These are phyloP conservation scores for Kodamaea sp. DNA, from an alignment of 1,139 yeast genomes.

Conservation along the genomic window DNA sequence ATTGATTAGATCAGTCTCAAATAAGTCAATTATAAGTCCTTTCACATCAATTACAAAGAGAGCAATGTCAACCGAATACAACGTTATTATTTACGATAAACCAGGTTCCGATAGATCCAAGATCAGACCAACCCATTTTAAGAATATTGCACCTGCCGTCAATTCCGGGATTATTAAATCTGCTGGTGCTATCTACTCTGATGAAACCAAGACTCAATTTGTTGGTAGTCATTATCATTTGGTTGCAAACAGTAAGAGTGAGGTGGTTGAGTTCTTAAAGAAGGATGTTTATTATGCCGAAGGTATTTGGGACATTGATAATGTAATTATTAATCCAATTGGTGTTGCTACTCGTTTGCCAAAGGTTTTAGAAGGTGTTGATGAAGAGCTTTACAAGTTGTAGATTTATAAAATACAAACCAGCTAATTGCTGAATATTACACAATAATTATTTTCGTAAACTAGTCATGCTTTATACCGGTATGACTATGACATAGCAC, in stretches of 20 bases:
- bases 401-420: not conserved
- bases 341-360: slow-evolving; percentile 19
- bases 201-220: slow-evolving; percentile 49
- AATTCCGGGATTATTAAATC: slow-evolving; percentile 54
- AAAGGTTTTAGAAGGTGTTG: slow-evolving; percentile 11
- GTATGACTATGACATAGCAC: no score
- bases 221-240: slow-evolving; percentile 70
- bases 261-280: slow-evolving; percentile 59
- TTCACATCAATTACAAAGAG: slow-evolving; percentile 1
- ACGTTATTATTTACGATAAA: slow-evolving; percentile 68
- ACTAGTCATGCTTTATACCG: no score
- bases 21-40: not conserved
- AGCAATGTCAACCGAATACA: slow-evolving; percentile 46
- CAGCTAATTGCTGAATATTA: not conserved
- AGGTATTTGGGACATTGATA: slow-evolving; percentile 76
- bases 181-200: slow-evolving; percentile 63
- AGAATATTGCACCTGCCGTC: slow-evolving; percentile 48
- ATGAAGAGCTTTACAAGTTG: slow-evolving; percentile 11
- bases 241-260: slow-evolving; percentile 60
- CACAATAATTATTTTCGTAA: no score
- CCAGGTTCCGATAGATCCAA: slow-evolving; percentile 58
- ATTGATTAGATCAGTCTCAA: no score
- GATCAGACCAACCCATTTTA: slow-evolving; percentile 57
- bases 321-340: slow-evolving; percentile 55
- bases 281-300: slow-evolving; percentile 58